These are phyloP conservation scores for Xanthoconium purpureum DNA, from an alignment of 768 basidiomycete species.

Conservation along the genomic window DNA sequence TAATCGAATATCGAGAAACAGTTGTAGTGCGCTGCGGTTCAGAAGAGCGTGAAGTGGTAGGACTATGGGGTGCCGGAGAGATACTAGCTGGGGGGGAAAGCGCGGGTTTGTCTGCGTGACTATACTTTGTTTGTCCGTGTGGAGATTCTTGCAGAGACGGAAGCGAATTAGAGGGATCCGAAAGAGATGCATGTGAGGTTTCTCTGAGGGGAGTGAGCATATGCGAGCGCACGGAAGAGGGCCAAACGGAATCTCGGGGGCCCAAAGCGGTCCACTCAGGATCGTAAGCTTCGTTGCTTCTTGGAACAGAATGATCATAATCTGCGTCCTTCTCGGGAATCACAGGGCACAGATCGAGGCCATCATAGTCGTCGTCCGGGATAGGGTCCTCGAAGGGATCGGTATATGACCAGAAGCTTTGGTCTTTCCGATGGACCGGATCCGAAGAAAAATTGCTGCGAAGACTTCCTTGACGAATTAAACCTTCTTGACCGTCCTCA, in stretches of 20 bases:
- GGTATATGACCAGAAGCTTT: conserved; percentile 36
- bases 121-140: conserved; percentile 23
- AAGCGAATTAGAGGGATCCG: conserved; percentile 24
- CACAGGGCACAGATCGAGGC: conserved; percentile 8
- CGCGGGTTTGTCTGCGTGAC: conserved; percentile 26
- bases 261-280: conserved; percentile 14
- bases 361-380: conserved; percentile 19
- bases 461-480: conserved; percentile 21
- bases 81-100: conserved; percentile 7
- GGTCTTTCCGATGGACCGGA: conserved; percentile 11
- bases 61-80: conserved; percentile 23
- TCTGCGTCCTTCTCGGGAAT: conserved; percentile 20
- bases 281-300: conserved; percentile 10
- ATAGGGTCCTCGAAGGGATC: conserved; percentile 43
- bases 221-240: conserved; percentile 22
- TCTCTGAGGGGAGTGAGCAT: conserved; percentile 35
- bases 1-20: conserved; percentile 38
- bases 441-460: conserved; percentile 5
- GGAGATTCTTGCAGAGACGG: conserved; percentile 25
- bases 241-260: conserved; percentile 10
- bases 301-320: conserved; percentile 12
- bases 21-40: conserved; percentile 29
- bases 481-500: conserved; percentile 15
- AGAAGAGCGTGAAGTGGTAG: conserved; percentile 19
- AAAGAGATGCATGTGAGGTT: conserved; percentile 23